Evolutionary conservation across 2,329 filamentous ascomycete species (phyloP), one percentile per base, ranked within the genome.

Genomic region (Bipolaris cookei): DNA sequence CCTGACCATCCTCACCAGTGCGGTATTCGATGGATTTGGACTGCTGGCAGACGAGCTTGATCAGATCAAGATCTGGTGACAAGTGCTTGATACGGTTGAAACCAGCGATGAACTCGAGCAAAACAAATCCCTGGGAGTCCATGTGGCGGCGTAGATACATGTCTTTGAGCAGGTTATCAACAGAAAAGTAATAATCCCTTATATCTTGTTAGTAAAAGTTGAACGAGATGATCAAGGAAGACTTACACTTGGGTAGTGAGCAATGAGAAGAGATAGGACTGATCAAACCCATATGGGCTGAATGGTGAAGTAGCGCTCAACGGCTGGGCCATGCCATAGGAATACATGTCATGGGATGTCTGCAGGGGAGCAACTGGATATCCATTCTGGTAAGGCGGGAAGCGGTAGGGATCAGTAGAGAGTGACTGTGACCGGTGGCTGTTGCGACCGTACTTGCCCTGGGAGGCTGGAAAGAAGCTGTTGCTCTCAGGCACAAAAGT

Each of bases 131-230:
- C 75, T 98, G 91, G 1, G 90, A 91, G 73, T 99, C 94, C 95
- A 99, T 98, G 67, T 93, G 88, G 69, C 86, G 88, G 55, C 95
- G 89, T 57, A 99, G 83, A 77, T 88, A 98, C 70, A 91, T 83
- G 71, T 99, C 95, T 78, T 97, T 97, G 83, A 91, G 90, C 47
- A 98, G 83, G 74, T 99, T 99, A 71, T 97, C 91, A 25, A 97
- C 85, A 0, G 94, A 98, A 79, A 99, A 97, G 78, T 99, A 99
- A 80, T 97, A 99, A 70, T 97, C 92, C 35, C 92, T 84, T 71
- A 84, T 80, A 21, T 63, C 73, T 14, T 39, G 61, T 80, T 72
- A 78, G 74, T 53, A 34, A 34, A 54, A 13, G 6, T 8, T 32
- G 6, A 13, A 42, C 35, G 13, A 8, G 6, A 14, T 28, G n/a